Base-by-base conservation (phyloP, 2,329 filamentous ascomycete genomes). In the Penicillium sp. region DNA sequence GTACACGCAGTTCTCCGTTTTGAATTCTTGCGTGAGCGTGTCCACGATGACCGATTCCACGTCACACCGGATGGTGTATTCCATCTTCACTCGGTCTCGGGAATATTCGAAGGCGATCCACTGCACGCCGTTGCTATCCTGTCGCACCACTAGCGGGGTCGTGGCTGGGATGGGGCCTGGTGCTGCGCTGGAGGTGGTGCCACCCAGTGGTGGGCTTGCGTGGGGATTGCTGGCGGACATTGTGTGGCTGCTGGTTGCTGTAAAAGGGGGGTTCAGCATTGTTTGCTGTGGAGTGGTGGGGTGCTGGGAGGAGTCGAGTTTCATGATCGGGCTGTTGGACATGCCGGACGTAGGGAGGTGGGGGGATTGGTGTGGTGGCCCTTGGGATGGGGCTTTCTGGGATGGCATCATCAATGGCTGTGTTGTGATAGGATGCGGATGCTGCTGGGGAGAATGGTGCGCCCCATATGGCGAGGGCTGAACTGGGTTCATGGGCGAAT, bases 61-160 rank as follows among this genome's bases (percentile, higher is more conserved):
- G 68, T 97, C 94, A 74, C 94, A 97, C 52, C 94, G 89, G 69
- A 99, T 99, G 1, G 93, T 97, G 78, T 99, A 99, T 77, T 97
- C 93, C 92, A 97, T 96, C 85, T 99, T 99, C 66, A 97, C 93
- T 46, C 93, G 85, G 72, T 99, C 93, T 60, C 93, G 87, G 12
- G 93, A 97, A 74, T 99, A 99, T 75, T 99, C 94, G 62, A 97
- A 99, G 0, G 92, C 92, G 70, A 97, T 97, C 94, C 94, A 97
- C 75, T 97, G 94, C 7, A 97, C 93, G 9, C 94, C 94, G 66
- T 96, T 97, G 71, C 91, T 89, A 69, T 97, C 94, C 76, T 97
- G 93, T 65, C 93, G 83, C 25, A 97, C 93, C 9, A 97, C 93
- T 9, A 97, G 81, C 0, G 94, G 94, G 0, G 94, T 97, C 3